These are phyloP conservation scores for Microsporum canis DNA, from an alignment of 2,329 filamentous ascomycete species.

Conservation along the genomic window DNA sequence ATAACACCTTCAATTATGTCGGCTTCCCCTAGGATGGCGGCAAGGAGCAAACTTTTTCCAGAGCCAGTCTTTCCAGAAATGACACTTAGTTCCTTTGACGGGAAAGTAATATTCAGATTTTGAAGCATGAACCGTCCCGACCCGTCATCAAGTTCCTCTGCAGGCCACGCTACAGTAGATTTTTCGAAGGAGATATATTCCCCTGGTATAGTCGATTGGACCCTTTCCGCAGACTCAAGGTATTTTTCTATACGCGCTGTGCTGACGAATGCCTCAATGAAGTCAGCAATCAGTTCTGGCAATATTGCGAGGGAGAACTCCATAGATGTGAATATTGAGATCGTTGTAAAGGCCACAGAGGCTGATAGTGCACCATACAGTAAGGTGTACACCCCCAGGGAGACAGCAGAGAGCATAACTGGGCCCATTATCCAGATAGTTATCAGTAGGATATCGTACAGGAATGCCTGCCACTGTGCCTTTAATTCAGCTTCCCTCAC, in stretches of 20 bases:
- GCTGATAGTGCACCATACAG: slow-evolving; percentile 53
- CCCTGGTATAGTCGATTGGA: slow-evolving; percentile 43
- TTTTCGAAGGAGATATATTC: slow-evolving; percentile 54
- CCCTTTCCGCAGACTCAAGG: slow-evolving; percentile 54
- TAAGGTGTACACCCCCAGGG: slow-evolving; percentile 56
- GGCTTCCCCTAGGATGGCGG: slow-evolving; percentile 63
- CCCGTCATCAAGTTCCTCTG: slow-evolving; percentile 46
- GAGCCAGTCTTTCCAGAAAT: slow-evolving; percentile 67
- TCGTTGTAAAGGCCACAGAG: slow-evolving; percentile 67
- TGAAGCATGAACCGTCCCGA: slow-evolving; percentile 54
- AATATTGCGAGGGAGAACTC: slow-evolving; percentile 60
- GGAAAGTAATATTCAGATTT: slow-evolving; percentile 56
- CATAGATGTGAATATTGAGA: slow-evolving; percentile 62
- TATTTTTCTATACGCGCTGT: slow-evolving; percentile 61
- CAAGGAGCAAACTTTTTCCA: slow-evolving; percentile 64
- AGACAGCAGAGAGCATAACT: slow-evolving; percentile 59
- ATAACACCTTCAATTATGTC: slow-evolving; percentile 56
- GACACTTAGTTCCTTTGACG: slow-evolving; percentile 56
- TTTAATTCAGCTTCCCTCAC: slow-evolving; percentile 56
- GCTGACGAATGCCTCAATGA: slow-evolving; percentile 63
- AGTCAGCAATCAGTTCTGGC: slow-evolving; percentile 60
- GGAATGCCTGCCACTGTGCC: slow-evolving; percentile 56
- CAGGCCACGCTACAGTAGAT: slow-evolving; percentile 63
- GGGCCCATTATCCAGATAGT: slow-evolving; percentile 63
- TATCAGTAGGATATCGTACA: slow-evolving; percentile 51